phyloP scores from a whole-genome alignment of 2,329 filamentous ascomycete species.

The Hyphodiscus sp. region DNA sequence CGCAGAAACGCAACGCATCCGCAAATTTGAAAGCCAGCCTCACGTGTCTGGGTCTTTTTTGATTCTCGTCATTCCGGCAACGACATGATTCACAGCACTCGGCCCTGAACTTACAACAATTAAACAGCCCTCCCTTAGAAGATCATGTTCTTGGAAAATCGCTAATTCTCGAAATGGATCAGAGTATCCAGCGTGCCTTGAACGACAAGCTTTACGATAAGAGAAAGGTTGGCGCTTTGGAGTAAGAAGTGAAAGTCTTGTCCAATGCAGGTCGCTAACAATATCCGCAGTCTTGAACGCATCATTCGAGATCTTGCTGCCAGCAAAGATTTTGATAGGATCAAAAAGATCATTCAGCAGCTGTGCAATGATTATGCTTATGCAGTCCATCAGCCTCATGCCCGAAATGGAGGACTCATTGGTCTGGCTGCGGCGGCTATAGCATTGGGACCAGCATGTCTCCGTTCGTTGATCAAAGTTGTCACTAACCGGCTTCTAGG shows the following conservation, averaged over 20 bases:
- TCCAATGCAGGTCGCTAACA: conserved; percentile 5
- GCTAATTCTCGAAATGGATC: conserved; percentile 60
- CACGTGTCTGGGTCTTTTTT: background rate
- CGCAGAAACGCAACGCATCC: background rate
- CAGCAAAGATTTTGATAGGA: conserved; percentile 69
- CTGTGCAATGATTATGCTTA: conserved; percentile 97
- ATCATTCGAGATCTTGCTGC: conserved; percentile 79
- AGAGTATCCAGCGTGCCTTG: conserved; percentile 79
- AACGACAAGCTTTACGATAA: conserved; percentile 99
- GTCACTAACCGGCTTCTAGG: conserved; percentile 42
- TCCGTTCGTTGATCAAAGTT: background rate
- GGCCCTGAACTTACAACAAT: background rate
- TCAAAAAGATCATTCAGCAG: conserved; percentile 86
- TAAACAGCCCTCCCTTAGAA: background rate
- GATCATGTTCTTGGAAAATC: background rate
- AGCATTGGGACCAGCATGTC: conserved; percentile 78
- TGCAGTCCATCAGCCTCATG: conserved; percentile 92
- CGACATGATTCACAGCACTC: background rate
- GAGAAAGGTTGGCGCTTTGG: conserved; percentile 90
- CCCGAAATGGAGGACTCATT: conserved; percentile 91
- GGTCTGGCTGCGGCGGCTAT: conserved; percentile 93
- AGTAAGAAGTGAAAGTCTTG: conserved; percentile 53
- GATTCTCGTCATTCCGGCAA: background rate
- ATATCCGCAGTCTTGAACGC: conserved; percentile 66
- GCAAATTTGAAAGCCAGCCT: background rate